phyloP scores from a whole-genome alignment of 2,329 filamentous ascomycete species.

The Stagonosporopsis cucurbitacearum region DNA sequence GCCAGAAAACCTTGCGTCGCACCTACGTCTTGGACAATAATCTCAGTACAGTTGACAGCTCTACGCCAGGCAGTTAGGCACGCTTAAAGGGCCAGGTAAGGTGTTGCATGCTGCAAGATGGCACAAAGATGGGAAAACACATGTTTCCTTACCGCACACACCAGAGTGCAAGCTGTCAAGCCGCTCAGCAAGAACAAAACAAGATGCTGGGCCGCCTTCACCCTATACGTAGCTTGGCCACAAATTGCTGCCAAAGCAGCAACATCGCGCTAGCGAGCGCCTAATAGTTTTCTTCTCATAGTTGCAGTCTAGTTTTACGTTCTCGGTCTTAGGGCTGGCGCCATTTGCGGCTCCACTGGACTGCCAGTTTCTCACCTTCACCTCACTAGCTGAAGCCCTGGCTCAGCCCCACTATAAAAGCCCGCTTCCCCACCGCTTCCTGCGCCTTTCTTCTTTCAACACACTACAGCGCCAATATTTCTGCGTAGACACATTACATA shows the following conservation, averaged over 20 bases:
- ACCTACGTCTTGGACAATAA: no score
- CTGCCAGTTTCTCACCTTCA: slow-evolving; percentile 16
- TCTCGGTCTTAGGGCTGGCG: background rate
- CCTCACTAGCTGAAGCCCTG: background rate
- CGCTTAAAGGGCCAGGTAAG: background rate
- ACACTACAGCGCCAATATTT: background rate
- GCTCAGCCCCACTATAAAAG: background rate
- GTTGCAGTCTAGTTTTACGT: background rate
- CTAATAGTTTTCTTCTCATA: background rate
- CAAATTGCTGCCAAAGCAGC: background rate
- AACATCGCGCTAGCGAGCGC: background rate
- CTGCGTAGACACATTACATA: background rate
- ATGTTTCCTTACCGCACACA: background rate
- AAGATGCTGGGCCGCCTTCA: background rate
- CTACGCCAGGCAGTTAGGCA: background rate
- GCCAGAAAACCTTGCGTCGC: no score
- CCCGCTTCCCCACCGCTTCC: background rate
- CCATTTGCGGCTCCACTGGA: background rate
- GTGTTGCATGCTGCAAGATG: background rate
- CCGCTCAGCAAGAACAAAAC: background rate
- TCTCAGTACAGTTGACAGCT: no score
- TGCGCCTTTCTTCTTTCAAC: background rate
- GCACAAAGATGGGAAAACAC: background rate
- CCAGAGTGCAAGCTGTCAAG: background rate
- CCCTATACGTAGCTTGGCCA: background rate